These are phyloP conservation scores for Suhomyces atakaporum DNA, from an alignment of 1,139 yeast genomes.

Conservation along the genomic window DNA sequence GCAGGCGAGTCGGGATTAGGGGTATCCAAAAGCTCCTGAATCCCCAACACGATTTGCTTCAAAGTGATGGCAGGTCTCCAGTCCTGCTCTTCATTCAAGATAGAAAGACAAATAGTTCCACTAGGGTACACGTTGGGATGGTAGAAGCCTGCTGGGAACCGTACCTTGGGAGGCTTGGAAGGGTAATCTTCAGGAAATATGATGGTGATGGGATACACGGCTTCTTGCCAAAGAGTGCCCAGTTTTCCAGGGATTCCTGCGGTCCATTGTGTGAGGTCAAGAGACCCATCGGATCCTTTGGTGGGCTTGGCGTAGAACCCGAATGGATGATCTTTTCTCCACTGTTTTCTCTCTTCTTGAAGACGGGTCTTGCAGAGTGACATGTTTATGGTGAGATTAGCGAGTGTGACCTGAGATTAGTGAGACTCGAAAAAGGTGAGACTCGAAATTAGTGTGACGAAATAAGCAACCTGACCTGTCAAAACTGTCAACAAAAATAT, in stretches of 20 bases:
- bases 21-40: constrained; percentile 84
- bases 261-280: constrained; percentile 84
- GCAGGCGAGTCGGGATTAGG: constrained; percentile 98
- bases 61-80: constrained; percentile 98
- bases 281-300: constrained; percentile 74
- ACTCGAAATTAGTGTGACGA: too few species aligned
- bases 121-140: constrained; percentile 98
- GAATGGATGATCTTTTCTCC: constrained; percentile 99
- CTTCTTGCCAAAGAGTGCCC: constrained; percentile 86
- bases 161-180: constrained; percentile 92
- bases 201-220: constrained; percentile 82
- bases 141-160: constrained; percentile 84
- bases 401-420: too few species aligned
- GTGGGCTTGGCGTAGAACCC: constrained; percentile 93
- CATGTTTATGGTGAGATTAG: too few species aligned
- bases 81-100: constrained; percentile 91
- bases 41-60: constrained; percentile 86
- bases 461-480: too few species aligned
- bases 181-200: constrained; percentile 90
- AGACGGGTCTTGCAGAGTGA: constrained; percentile 74
- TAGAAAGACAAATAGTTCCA: constrained; percentile 91
- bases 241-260: constrained; percentile 96
- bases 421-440: too few species aligned
- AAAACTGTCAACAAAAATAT: too few species aligned
- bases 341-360: constrained; percentile 88